Conservation (phyloP, 768 basidiomycete genomes). For the Russula sp. region DNA sequence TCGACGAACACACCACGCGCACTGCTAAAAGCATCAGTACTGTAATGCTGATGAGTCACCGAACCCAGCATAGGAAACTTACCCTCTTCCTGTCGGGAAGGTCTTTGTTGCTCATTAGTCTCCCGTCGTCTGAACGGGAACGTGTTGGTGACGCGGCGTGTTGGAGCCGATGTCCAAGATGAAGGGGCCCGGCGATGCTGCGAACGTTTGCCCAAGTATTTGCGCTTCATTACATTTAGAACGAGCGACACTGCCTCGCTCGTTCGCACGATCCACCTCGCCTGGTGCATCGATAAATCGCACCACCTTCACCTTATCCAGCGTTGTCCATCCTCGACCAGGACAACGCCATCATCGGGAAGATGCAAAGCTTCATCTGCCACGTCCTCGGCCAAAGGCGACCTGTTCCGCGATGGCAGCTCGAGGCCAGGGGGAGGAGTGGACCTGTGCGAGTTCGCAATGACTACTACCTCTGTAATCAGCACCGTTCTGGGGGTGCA, state of each 20-base stretch:
- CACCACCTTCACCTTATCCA: constrained; percentile 7
- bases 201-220: background rate
- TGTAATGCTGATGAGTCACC: no score
- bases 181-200: no score
- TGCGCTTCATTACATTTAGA: constrained; percentile 7
- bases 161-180: no score
- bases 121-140: no score
- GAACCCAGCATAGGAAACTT: no score
- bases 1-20: no score
- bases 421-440: background rate
- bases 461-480: background rate
- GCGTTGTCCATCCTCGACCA: background rate
- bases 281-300: background rate
- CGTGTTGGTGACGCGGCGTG: no score
- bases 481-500: background rate
- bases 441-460: constrained; percentile 1
- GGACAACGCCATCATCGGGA: background rate
- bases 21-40: no score
- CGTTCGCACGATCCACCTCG: constrained; percentile 10
- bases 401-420: background rate
- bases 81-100: no score
- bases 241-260: background rate
- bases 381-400: background rate
- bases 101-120: no score
- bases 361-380: background rate